Evolutionary conservation across 78 protist genomes (phyloP).

Genomic region (Dictyostelium purpureum): DNA sequence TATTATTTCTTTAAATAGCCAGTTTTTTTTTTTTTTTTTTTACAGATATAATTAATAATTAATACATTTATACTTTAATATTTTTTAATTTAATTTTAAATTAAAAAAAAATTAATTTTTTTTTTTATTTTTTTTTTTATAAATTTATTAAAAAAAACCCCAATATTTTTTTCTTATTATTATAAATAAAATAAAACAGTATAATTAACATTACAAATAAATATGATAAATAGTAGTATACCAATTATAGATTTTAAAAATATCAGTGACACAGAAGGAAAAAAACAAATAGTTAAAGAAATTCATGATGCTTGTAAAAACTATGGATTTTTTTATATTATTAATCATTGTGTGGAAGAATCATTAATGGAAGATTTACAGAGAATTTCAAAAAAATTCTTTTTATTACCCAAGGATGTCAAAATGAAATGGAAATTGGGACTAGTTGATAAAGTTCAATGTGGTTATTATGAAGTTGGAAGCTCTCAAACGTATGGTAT

Average conservation of each 20-base stretch:
- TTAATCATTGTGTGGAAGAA: conserved; percentile 14
- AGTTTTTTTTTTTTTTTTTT: too few relatives aligned
- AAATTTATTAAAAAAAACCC: too few relatives aligned
- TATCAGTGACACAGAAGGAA: not conserved
- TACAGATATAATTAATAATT: too few relatives aligned
- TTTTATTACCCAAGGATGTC: not conserved
- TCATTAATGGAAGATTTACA: not conserved
- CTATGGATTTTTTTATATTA: conserved; percentile 64
- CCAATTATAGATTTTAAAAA: conserved; percentile 3
- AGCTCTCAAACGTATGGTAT: not conserved
- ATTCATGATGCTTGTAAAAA: conserved; percentile 22
- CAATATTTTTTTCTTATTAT: too few relatives aligned
- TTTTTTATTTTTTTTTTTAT: too few relatives aligned
- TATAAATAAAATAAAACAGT: too few relatives aligned
- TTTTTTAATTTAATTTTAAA: too few relatives aligned
- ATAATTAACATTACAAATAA: too few relatives aligned
- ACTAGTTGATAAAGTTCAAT: not conserved
- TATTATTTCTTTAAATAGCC: too few relatives aligned
- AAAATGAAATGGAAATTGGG: conserved; percentile 28
- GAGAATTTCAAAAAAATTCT: conserved; percentile 1
- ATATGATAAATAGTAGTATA: too few relatives aligned
- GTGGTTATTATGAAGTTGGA: conserved; percentile 39
- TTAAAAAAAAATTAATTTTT: too few relatives aligned
- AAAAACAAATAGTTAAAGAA: not conserved
- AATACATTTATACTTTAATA: too few relatives aligned